Evolutionary conservation across 306 rosid genomes (phyloP), one percentile per base, ranked within the genome.

Genomic region (Urtica urens): DNA sequence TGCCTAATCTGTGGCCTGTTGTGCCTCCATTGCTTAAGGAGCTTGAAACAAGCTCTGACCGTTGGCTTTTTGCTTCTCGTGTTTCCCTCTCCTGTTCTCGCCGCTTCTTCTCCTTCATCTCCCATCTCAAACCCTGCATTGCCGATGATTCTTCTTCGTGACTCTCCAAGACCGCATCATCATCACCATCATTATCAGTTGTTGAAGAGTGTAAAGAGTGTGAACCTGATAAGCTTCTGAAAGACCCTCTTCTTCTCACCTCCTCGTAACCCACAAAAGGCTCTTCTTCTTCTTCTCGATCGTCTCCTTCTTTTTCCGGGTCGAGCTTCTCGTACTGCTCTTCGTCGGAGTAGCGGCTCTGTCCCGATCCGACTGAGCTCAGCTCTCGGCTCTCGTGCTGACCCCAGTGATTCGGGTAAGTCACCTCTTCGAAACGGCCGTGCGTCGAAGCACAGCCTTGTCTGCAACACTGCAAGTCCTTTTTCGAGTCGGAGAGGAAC

Each of bases 341-440:
- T 57, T 78, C 93, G 0, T 74, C 88, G 1, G 78, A 76, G n/a
- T n/a, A n/a, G 52, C 66, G 78, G 59, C 86, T 88, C 29, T 20
- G 74, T 58, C 58, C 66, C 15, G 81, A 83, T 60, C 68, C 92
- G n/a, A 74, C 66, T 5, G 90, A 71, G 68, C 93, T 78, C 31
- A 67, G 62, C 53, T 83, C 86, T 13, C 65, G 75, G 60, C 86
- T 74, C 64, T 73, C 93, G 2, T 59, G 87, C 17, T 60, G 83
- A 38, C 73, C 73, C 83, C 84, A 77, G 66, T 59, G 58, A 63
- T 67, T 71, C 7, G 67, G 67, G 7, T 75, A 80, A 2, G 77
- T 78, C 16, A 87, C 49, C 88, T 87, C 96, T 77, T 78, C 96
- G 13, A 87, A 87, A 41, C 96, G 81, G 10, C 97, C 95, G 1